These are phyloP conservation scores for Globisporangium rhizosaccharum DNA, from an alignment of 352 stramenopile genomes.

Conservation along the genomic window DNA sequence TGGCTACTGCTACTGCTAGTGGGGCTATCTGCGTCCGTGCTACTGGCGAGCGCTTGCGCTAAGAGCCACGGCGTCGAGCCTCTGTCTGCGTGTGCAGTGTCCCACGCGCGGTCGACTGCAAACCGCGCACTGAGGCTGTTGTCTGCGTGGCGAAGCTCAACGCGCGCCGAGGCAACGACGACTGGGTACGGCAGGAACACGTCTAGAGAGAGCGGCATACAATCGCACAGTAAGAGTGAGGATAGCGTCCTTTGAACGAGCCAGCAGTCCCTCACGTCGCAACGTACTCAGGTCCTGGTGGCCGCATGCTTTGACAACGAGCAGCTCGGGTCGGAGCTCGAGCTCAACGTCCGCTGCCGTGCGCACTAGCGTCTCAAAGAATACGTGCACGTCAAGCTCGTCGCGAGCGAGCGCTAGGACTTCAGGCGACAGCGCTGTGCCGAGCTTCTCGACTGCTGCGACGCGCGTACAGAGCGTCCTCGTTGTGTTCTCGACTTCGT, in stretches of 20 bases:
- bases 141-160: conserved; percentile 24
- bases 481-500: conserved; percentile 21
- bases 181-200: conserved; percentile 72
- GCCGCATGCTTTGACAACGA: conserved; percentile 37
- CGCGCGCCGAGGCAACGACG: conserved; percentile 20
- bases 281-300: conserved; percentile 52
- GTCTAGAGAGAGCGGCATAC: conserved; percentile 12
- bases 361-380: conserved; percentile 32
- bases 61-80: conserved; percentile 70
- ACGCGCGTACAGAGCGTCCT: conserved; percentile 24
- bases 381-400: conserved; percentile 30
- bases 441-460: conserved; percentile 24
- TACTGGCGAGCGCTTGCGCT: conserved; percentile 37
- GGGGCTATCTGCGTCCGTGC: conserved; percentile 9
- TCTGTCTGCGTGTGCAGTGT: conserved; percentile 28
- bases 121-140: conserved; percentile 37
- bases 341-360: conserved; percentile 31
- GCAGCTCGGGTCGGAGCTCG: conserved; percentile 41
- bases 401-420: conserved; percentile 28
- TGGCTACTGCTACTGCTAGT: not conserved
- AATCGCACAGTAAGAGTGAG: not conserved
- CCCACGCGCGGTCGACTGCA: conserved; percentile 53
- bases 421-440: conserved; percentile 36
- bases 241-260: not conserved
- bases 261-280: not conserved